A percentile compares a stretch with the other conserved stretches of the same genome.
Evolutionary conservation across 148 eudicot genomes (phyloP).

Genomic region (Rhododendron vialii): DNA sequence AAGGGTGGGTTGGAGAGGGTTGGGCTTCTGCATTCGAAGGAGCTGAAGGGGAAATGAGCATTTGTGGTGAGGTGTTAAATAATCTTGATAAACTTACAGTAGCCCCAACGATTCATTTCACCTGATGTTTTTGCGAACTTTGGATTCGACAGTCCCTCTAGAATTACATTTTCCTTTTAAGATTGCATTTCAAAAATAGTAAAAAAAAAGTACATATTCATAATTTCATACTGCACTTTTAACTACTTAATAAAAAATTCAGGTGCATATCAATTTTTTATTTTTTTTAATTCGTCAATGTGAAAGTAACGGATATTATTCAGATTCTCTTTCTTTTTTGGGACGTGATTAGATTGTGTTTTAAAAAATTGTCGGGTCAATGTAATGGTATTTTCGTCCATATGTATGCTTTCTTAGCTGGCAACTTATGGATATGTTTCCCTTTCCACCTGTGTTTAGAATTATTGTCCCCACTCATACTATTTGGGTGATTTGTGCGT

Average conservation of each 20-base stretch:
- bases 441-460: not conserved
- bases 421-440: not conserved
- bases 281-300: not conserved
- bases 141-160: not conserved
- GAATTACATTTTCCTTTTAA: not conserved
- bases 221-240: not conserved
- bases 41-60: too few species aligned
- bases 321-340: not conserved
- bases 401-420: not conserved
- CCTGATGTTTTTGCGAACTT: not conserved
- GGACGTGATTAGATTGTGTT: not conserved
- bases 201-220: too few species aligned
- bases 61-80: not conserved
- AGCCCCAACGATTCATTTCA: not conserved
- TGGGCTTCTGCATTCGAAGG: too few species aligned
- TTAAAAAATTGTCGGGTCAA: not conserved
- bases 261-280: not conserved
- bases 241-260: not conserved
- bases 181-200: not conserved
- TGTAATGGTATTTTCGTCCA: not conserved
- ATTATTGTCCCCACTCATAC: not conserved
- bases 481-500: not conserved
- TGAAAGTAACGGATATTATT: not conserved
- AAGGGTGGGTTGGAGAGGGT: too few species aligned
- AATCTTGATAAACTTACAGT: not conserved